Percentiles rank a stretch among this genome's conserved stretches.
These are phyloP conservation scores for Xylariaceae sp. DNA, from an alignment of 2,329 filamentous ascomycete species.

Conservation along the genomic window DNA sequence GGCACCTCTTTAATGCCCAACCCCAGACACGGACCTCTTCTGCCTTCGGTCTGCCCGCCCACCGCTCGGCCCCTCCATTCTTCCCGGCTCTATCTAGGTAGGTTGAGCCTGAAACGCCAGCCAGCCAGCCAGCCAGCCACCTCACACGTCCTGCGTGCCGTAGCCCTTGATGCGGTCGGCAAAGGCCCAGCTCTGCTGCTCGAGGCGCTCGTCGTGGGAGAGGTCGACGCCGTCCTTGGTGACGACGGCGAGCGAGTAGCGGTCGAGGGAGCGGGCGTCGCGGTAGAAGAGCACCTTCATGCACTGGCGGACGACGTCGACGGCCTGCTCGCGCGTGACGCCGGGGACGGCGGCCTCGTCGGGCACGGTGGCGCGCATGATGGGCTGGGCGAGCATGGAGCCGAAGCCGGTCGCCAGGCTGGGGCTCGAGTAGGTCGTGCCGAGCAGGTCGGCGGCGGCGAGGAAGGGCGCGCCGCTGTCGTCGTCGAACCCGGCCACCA, in stretches of 20 bases:
- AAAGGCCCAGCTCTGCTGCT: conserved; percentile 97
- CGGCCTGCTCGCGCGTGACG: conserved; percentile 69
- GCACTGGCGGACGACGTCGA: conserved; percentile 78
- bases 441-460: conserved; percentile 82
- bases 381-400: conserved; percentile 83
- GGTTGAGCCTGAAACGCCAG: too few species aligned
- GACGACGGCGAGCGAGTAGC: conserved; percentile 84
- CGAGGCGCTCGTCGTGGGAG: conserved; percentile 77
- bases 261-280: conserved; percentile 85
- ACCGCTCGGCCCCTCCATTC: too few species aligned
- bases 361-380: conserved; percentile 75
- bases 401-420: conserved; percentile 91
- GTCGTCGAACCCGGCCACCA: conserved; percentile 83
- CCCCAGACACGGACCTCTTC: too few species aligned
- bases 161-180: conserved; percentile 92
- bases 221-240: conserved; percentile 84
- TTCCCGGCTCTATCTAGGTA: too few species aligned
- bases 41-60: too few species aligned
- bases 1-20: too few species aligned
- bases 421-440: conserved; percentile 82
- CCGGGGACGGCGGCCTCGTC: conserved; percentile 71
- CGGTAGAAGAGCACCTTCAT: conserved; percentile 99
- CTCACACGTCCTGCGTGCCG: conserved; percentile 68
- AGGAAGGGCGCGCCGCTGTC: conserved; percentile 73
- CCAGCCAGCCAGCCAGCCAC: not conserved